phyloP scores from a whole-genome alignment of 192 early-diverging fungal species.

The Gamsiella multidivaricata region DNA sequence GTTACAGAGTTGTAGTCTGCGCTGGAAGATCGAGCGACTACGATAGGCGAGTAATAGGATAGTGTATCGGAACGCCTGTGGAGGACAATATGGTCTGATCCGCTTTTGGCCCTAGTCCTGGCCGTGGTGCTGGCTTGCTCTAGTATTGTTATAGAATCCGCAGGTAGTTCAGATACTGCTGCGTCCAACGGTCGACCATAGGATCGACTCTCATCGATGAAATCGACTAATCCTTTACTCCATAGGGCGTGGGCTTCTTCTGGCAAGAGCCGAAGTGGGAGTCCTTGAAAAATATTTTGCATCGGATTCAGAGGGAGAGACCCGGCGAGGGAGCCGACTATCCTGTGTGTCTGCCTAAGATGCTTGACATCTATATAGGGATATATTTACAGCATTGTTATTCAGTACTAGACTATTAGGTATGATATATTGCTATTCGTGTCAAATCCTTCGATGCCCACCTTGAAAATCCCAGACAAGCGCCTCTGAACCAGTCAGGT shows the following conservation, averaged over 20 bases:
- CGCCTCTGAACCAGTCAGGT: slow-evolving; percentile 20
- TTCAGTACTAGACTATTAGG: neutral
- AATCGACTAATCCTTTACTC: slow-evolving; percentile 48
- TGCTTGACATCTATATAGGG: slow-evolving; percentile 61
- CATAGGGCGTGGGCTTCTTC: slow-evolving; percentile 76
- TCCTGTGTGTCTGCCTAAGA: slow-evolving; percentile 65
- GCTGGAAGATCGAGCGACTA: neutral
- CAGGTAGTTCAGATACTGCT: slow-evolving; percentile 21
- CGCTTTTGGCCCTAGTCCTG: too few relatives aligned
- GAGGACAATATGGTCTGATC: neutral
- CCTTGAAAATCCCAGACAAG: slow-evolving; percentile 46
- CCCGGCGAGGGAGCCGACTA: slow-evolving; percentile 77
- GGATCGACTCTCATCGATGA: slow-evolving; percentile 17
- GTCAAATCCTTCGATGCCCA: too few relatives aligned
- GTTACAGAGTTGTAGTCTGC: neutral
- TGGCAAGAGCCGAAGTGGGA: slow-evolving; percentile 78
- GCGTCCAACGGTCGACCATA: neutral
- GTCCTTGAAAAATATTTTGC: slow-evolving; percentile 81
- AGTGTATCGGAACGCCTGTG: neutral
- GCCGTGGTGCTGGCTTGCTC: too few relatives aligned
- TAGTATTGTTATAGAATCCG: too few relatives aligned
- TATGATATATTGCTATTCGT: neutral
- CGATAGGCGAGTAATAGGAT: slow-evolving; percentile 1
- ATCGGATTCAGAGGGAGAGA: slow-evolving; percentile 73
- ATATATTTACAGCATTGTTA: neutral